Base-by-base conservation (phyloP, 768 basidiomycete species). In the Kwoniella europaea region DNA sequence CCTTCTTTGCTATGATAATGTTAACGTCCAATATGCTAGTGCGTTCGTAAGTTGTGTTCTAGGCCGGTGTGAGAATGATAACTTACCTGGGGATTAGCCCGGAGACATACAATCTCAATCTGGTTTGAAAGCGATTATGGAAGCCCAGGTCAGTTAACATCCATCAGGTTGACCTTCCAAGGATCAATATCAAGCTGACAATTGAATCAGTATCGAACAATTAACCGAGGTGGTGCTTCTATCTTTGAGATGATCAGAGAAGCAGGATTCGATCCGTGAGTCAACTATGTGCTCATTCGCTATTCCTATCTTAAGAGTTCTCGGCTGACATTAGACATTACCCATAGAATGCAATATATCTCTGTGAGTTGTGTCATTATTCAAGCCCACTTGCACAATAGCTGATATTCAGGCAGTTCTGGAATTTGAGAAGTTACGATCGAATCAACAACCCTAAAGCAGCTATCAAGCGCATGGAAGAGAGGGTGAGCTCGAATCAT, bases 371-470 rank as follows among this genome's bases (percentile, higher is more conserved):
- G n/a, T n/a, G n/a, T n/a, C n/a, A n/a, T n/a, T n/a, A n/a, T n/a
- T n/a, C n/a, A n/a, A n/a, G n/a, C n/a, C n/a, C n/a, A n/a, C n/a
- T n/a, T n/a, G n/a, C n/a, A n/a, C n/a, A n/a, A n/a, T n/a, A n/a
- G 63, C 78, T 74, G 59, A 76, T 58, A 20, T 10, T 18, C 3
- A 0, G 12, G 9, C 29, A 79, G 12, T 93, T 97, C 87, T 98
- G 92, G 85, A 94, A 98, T 84, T 87, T 99, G 27, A 88, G 97
- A 41, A 86, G 90, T 1, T 99, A 95, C 80, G 95, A 98, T 79
- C 87, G 94, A 27, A 92, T 95, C 78, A 94, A 94, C 78, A 76
- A 67, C 43, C 82, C 80, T 85, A 86, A 79, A 55, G 83, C 85
- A 15, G 82, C 89, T 77, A 91, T 96, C 81, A 82, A 86, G 62